Conservation (phyloP, 495 filamentous ascomycete genomes). For the Aspergillus sclerotiicarbonarius region DNA sequence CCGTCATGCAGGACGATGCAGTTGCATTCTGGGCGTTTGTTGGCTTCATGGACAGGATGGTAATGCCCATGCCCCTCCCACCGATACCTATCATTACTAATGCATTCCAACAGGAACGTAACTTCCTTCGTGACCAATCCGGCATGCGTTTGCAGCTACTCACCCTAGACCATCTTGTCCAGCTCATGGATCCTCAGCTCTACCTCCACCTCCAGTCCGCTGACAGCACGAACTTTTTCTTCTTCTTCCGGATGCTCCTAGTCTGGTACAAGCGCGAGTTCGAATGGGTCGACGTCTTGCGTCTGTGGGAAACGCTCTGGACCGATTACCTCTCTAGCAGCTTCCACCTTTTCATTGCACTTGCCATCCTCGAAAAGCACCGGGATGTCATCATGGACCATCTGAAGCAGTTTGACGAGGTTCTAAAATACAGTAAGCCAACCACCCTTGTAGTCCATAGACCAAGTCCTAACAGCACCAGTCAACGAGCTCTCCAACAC, state of each 20-base stretch:
- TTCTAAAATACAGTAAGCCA: constrained; percentile 85
- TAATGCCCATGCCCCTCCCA: constrained; percentile 21
- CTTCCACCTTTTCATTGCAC: constrained; percentile 91
- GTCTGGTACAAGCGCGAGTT: constrained; percentile 99
- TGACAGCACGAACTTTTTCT: constrained; percentile 98
- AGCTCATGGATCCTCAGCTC: constrained; percentile 92
- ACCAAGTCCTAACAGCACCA: constrained; percentile 26
- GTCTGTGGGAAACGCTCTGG: constrained; percentile 92
- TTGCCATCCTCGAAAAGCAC: constrained; percentile 96
- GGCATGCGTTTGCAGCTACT: constrained; percentile 92
- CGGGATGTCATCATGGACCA: constrained; percentile 92
- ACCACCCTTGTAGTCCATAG: not conserved
- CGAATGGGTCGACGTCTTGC: constrained; percentile 77
- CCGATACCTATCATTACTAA: constrained; percentile 2
- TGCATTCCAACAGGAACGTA: constrained; percentile 62
- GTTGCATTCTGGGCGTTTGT: constrained; percentile 97
- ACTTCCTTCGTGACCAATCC: constrained; percentile 92
- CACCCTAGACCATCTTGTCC: constrained; percentile 87
- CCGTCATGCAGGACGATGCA: constrained; percentile 94
- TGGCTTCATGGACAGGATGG: constrained; percentile 93
- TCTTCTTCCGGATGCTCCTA: constrained; percentile 97
- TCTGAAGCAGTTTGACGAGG: constrained; percentile 92
- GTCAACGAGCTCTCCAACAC: constrained; percentile 94
- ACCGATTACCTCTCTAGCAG: constrained; percentile 84
- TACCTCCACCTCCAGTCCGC: constrained; percentile 86